phyloP scores from a whole-genome alignment of 1,139 yeast genomes.

The Lipomyces yarrowii region DNA sequence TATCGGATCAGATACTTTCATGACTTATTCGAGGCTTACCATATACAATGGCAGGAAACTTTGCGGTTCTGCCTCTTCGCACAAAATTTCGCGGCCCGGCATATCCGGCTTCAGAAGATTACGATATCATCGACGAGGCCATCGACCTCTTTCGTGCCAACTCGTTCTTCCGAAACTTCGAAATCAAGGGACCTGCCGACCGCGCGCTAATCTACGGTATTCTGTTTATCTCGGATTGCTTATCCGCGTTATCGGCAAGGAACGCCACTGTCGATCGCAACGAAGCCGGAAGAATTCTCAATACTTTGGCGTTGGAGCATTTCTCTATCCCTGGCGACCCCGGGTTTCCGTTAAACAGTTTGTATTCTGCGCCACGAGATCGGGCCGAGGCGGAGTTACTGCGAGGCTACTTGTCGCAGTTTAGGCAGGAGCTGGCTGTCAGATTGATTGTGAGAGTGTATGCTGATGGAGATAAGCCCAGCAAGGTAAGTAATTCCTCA shows the following conservation, averaged over 20 bases:
- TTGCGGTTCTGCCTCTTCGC: conserved; percentile 78
- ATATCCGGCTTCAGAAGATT: conserved; percentile 76
- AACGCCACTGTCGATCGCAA: conserved; percentile 40
- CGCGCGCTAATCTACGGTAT: conserved; percentile 96
- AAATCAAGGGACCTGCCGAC: conserved; percentile 94
- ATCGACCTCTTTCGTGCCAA: conserved; percentile 93
- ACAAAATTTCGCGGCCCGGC: conserved; percentile 91
- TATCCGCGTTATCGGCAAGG: conserved; percentile 56
- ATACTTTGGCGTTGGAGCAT: conserved; percentile 82
- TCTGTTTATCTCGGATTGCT: conserved; percentile 81
- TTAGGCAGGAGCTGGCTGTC: conserved; percentile 89
- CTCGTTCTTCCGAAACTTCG: conserved; percentile 94
- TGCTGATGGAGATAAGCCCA: conserved; percentile 52
- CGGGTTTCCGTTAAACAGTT: conserved; percentile 85
- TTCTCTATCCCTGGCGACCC: conserved; percentile 95
- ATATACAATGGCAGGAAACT: conserved; percentile 54
- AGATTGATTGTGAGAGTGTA: conserved; percentile 78
- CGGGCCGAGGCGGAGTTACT: conserved; percentile 77
- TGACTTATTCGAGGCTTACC: neutral
- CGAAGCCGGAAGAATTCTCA: conserved; percentile 75
- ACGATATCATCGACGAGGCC: conserved; percentile 89
- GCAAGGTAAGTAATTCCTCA: conserved; percentile 36
- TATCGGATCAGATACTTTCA: neutral
- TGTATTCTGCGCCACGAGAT: conserved; percentile 76
- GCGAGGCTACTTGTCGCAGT: conserved; percentile 80